Percentiles rank a stretch among this genome's conserved stretches.
These are phyloP conservation scores for Suhomyces taliae DNA, from an alignment of 1,139 yeast genomes.

Conservation along the genomic window DNA sequence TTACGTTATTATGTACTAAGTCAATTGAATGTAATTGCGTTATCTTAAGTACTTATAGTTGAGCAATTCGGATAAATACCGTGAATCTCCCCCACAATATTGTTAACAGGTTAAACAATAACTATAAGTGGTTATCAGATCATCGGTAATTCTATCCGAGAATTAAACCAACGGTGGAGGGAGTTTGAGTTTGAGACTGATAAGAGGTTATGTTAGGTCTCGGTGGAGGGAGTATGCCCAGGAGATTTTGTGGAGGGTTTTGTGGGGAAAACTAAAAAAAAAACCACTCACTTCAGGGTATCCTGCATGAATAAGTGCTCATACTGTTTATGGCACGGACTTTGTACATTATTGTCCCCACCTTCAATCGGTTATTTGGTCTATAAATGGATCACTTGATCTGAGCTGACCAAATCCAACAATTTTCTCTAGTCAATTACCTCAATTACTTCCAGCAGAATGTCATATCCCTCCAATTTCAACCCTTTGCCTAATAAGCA, in stretches of 20 bases:
- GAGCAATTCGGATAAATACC: not conserved
- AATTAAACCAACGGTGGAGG: not conserved
- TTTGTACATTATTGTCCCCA: not conserved
- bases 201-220: not conserved
- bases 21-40: not conserved
- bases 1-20: not conserved
- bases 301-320: no score
- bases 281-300: no score
- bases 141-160: not conserved
- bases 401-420: not conserved
- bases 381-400: not conserved
- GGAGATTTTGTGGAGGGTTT: no score
- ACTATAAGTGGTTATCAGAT: not conserved
- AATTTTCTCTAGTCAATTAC: not conserved
- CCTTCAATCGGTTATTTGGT: not conserved
- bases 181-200: not conserved
- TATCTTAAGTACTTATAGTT: not conserved
- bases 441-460: not conserved
- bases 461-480: constrained; percentile 13
- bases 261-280: no score
- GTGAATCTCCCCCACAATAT: no score
- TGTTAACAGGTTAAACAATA: no score
- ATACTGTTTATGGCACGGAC: not conserved
- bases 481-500: constrained; percentile 25
- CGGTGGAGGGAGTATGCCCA: not conserved